Evolutionary conservation across 768 basidiomycete species (phyloP), one percentile per base, ranked within the genome.

Genomic region (Mycena galopus): DNA sequence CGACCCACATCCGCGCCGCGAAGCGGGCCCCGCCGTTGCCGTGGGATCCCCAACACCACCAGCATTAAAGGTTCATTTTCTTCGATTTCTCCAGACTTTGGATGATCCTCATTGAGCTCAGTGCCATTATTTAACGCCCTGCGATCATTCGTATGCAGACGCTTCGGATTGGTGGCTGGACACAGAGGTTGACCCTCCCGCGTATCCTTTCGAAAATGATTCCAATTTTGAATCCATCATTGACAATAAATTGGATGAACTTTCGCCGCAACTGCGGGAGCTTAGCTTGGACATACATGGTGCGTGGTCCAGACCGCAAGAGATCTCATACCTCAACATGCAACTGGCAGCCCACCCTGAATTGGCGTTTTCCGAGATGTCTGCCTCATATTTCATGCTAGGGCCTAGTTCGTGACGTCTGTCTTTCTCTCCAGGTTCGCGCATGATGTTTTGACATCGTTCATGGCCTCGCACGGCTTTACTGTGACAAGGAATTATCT

Each of bases 271-370:
- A 61, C 84, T 96, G 47, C 88, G 93, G 29, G 79, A 87, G 27
- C 82, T 96, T 47, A 94, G 93, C 77, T 78, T 94, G 72, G 83
- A 89, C 32, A 93, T 96, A 39, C 93, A 94, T 77, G 87, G 94
- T 94, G 78, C 71, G 88, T 39, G 29, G 25, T 11, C 42, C 27
- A 30, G 47, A n/a, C 23, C 39, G 16, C 25, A 33, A 33, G 16
- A 33, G 58, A 62, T 55, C 64, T 62, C 59, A 72, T 53, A 53
- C 58, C 53, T 71, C n/a, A n/a, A n/a, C n/a, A 74, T 67, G 44
- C 57, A 30, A 14, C 25, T 51, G 8, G 11, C 69, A 93, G 93
- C 79, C 64, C 89, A 92, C 75, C 93, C 93, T 10, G 93, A 94
- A 78, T 77, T 91, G 69, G 84, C 79, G 72, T 94, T 92, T 77